A percentile compares a stretch with the other conserved stretches of the same genome.
Evolutionary conservation across 2,329 filamentous ascomycete genomes (phyloP).

Genomic region (Paraphoma chrysanthemicola): DNA sequence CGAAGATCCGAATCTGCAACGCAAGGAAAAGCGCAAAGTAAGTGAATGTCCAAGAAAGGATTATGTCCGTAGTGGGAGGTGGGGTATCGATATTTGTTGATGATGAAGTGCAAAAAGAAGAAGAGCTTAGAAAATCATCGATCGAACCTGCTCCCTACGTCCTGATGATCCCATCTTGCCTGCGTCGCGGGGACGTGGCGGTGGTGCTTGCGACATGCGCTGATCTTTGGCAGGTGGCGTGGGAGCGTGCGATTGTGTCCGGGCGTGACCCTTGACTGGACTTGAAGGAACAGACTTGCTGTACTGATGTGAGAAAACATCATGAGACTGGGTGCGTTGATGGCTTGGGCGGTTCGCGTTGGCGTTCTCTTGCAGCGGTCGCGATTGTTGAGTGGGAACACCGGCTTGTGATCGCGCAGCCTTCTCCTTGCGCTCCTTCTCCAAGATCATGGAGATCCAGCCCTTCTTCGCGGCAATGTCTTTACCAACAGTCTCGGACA

Average conservation of each 20-base stretch:
- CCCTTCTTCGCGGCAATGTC: conserved; percentile 58
- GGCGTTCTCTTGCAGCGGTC: conserved; percentile 25
- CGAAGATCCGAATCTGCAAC: conserved; percentile 27
- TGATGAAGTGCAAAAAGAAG: conserved; percentile 18
- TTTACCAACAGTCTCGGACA: conserved; percentile 73
- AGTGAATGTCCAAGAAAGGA: conserved; percentile 27
- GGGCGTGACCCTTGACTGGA: conserved; percentile 40
- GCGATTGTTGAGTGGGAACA: conserved; percentile 29
- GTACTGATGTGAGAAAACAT: conserved; percentile 15
- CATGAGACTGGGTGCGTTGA: conserved; percentile 42
- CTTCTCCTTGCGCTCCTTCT: conserved; percentile 50
- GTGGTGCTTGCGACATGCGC: conserved; percentile 31
- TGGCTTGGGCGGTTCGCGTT: conserved; percentile 27
- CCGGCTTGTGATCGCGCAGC: conserved; percentile 27
- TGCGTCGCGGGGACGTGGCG: conserved; percentile 43
- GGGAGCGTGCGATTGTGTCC: conserved; percentile 40
- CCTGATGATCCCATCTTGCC: conserved; percentile 15
- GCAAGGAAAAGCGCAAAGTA: conserved; percentile 33
- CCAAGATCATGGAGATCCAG: conserved; percentile 69
- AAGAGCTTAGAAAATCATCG: conserved; percentile 48
- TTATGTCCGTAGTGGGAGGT: conserved; percentile 9
- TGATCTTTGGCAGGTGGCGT: conserved; percentile 40
- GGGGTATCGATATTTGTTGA: conserved; percentile 33
- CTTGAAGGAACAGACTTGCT: conserved; percentile 37
- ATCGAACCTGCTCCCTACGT: conserved; percentile 50